Base-by-base conservation (phyloP, 768 basidiomycete genomes). In the Leccinellum rugosiceps region DNA sequence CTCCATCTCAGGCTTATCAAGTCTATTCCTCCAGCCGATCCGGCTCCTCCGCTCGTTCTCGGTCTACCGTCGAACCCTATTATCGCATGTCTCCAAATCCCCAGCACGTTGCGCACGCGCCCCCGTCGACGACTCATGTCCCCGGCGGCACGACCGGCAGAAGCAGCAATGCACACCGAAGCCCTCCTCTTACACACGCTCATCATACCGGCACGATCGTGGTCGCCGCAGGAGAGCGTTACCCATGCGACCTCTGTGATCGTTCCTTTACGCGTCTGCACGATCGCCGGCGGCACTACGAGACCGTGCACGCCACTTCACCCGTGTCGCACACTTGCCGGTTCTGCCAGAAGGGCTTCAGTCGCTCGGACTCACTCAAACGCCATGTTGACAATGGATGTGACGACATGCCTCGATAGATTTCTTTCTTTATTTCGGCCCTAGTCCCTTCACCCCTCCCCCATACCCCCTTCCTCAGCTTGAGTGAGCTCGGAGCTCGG, bases 311-410 rank as follows among this genome's bases (percentile, higher is more conserved):
- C 65, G 78, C 84, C 45, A 68, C 84, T 34, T 77, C 79, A 14
- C 85, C 87, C 21, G 78, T 84, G 56, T 74, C 83, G 62, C 88
- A 92, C 69, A 80, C 78, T 52, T 92, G 90, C 73, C 80, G 80
- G 26, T 85, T 77, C 68, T 92, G 90, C 72, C 78, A 80, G 63
- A 91, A 90, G 72, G 85, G 85, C 67, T 90, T 91, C 69, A 88
- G 87, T 74, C 83, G 90, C 70, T 80, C 74, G 50, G 88, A 89
- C 74, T 92, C 90, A 57, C 77, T 91, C 62, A 92, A 91, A 74
- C 80, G 90, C 68, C 90, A 92, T 72, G 64, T 87, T 53, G 89
- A 92, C 76, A 89, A 90, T 63, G 89, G 89, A 51, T 89, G 88
- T 75, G 85, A 86, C 69, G 83, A 85, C 68, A 80, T 79, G 77